Evolutionary conservation across 768 basidiomycete genomes (phyloP), one percentile per base, ranked within the genome.

Genomic region (Podaxis mareebaensis): DNA sequence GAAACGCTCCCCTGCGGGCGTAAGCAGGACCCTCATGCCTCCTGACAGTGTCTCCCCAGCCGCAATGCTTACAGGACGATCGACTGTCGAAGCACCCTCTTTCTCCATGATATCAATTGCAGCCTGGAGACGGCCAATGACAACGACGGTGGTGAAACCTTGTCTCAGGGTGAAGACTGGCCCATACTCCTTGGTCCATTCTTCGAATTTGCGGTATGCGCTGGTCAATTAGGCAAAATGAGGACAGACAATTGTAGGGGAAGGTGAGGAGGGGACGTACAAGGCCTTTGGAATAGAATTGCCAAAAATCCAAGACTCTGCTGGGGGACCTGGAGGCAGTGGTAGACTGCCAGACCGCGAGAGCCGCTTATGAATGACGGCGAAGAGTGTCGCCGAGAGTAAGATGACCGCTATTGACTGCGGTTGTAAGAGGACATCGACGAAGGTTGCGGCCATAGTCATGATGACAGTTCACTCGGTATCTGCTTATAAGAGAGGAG

Each of bases 31-130:
- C 0, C 87, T 74, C 77, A 88, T 82, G 0, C 86, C 87, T 2
- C 85, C 83, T 0, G 83, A 84, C 3, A 88, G 67, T 0, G 84
- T 82, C 64, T 87, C 85, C 4, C 87, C 87, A 0, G 82, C 86
- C 0, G 87, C 79, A 49, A 89, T 84, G 12, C 76, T 77, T 3
- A 75, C 71, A 22, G 87, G 87, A 55, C 87, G 75, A 67, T 87
- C 87, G 0, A 80, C 82, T n/a, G 84, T 72, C 3, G 76, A 65
- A 3, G 82, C 80, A n/a, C 87, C 86, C 66, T 88, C 84, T 57
- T 83, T 84, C 68, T 89, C 87, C 85, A 89, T 84, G 61, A 89
- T 82, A 22, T 88, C 86, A 0, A 87, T 78, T 0, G 87, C 86
- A 40, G 85, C 85, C 71, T 87, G 71, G 55, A 83, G 69, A 2